Percentiles rank a stretch among this genome's conserved stretches.
phyloP scores from a whole-genome alignment of 1,139 yeast species.

The Diutina ranongensis region DNA sequence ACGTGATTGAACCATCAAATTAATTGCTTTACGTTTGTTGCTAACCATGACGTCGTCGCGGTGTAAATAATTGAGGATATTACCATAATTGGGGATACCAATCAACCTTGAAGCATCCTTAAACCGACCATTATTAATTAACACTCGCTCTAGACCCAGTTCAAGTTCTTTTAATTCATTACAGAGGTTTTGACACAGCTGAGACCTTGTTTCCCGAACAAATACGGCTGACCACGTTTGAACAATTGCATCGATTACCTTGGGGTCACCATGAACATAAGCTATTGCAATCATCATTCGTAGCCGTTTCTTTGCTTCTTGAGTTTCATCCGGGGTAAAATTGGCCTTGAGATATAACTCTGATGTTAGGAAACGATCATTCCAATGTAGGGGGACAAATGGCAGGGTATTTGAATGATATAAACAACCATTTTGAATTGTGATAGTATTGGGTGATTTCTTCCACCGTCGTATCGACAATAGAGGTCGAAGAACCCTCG shows the following conservation, averaged over 20 bases:
- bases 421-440: neutral
- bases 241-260: neutral
- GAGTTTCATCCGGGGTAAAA: neutral
- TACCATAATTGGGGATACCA: neutral
- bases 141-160: neutral
- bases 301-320: neutral
- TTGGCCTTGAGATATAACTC: neutral
- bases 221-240: neutral
- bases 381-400: neutral
- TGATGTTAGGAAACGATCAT: neutral
- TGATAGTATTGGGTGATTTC: neutral
- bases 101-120: neutral
- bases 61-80: no score
- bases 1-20: neutral
- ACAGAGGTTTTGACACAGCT: neutral
- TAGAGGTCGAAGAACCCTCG: neutral
- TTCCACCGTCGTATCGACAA: neutral
- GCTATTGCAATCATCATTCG: neutral
- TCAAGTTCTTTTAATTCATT: neutral
- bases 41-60: no score
- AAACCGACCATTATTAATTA: neutral
- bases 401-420: neutral
- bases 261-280: neutral
- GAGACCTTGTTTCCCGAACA: neutral
- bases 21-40: neutral